Evolutionary conservation across 345 rosid genomes (phyloP).

Genomic region (Citrus unshiu): DNA sequence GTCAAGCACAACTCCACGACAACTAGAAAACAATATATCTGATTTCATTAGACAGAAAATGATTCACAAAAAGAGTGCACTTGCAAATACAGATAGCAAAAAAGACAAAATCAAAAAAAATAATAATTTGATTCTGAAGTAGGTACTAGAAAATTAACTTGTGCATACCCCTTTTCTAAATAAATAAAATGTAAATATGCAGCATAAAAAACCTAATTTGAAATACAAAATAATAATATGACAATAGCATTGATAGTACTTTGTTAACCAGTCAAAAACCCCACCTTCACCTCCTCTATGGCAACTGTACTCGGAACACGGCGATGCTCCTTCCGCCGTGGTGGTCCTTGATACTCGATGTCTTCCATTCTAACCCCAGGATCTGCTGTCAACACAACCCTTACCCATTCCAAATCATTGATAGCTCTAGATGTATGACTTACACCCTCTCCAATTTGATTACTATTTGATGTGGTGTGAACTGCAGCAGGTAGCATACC

Average conservation of each 20-base stretch:
- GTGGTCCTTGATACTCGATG: conserved; percentile 57
- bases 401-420: conserved; percentile 85
- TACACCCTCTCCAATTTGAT: conserved; percentile 25
- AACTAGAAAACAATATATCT: not conserved
- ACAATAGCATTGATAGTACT: not conserved
- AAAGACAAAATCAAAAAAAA: not conserved
- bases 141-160: not conserved
- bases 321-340: conserved; percentile 89
- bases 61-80: not conserved
- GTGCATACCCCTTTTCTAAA: not conserved
- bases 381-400: conserved; percentile 85
- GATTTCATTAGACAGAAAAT: not conserved
- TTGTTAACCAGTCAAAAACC: conserved; percentile 6
- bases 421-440: conserved; percentile 22
- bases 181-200: not conserved
- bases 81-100: not conserved
- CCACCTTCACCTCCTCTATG: conserved; percentile 97
- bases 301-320: conserved; percentile 99
- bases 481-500: conserved; percentile 15
- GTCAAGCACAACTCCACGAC: not conserved
- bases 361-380: conserved; percentile 69
- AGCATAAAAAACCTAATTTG: not conserved
- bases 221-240: not conserved
- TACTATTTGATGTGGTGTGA: conserved; percentile 7
- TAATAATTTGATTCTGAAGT: not conserved